Evolutionary conservation across 495 filamentous ascomycete genomes (phyloP).

Genomic region (Penicillium paradoxum): DNA sequence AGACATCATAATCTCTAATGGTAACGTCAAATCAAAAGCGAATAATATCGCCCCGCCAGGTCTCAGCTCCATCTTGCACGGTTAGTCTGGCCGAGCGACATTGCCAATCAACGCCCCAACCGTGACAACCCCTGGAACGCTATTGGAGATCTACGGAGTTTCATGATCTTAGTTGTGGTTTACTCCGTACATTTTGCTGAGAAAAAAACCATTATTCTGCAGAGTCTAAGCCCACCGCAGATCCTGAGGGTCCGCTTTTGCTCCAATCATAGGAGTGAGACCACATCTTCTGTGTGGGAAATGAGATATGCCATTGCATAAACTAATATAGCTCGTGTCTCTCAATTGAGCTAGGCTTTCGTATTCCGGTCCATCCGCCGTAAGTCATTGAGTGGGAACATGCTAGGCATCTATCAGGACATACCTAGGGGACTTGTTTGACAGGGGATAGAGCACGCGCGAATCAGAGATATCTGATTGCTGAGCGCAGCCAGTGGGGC

Average conservation of each 20-base stretch:
- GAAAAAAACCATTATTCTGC: background rate
- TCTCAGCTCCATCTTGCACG: slow-evolving; percentile 10
- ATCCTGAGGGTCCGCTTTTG: background rate
- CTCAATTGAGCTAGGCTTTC: background rate
- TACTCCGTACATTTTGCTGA: background rate
- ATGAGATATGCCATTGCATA: background rate
- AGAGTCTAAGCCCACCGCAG: background rate
- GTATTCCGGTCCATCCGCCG: background rate
- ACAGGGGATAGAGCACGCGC: slow-evolving; percentile 12
- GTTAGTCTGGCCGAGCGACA: slow-evolving; percentile 9
- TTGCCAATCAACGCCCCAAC: slow-evolving; percentile 12
- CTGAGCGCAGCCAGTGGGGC: slow-evolving; percentile 16
- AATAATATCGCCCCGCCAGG: background rate
- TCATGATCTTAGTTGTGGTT: background rate
- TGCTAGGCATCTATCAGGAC: background rate
- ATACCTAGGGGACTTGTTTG: background rate
- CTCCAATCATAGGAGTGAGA: slow-evolving; percentile 1
- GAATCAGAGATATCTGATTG: slow-evolving; percentile 16
- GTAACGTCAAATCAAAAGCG: slow-evolving; percentile 2
- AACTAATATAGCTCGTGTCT: background rate
- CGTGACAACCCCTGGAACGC: background rate
- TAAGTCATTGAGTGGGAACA: background rate
- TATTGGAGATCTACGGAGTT: background rate
- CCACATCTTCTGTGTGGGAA: background rate
- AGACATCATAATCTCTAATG: background rate